Conservation (phyloP, 768 basidiomycete species). For the Tephrocybe sp. region DNA sequence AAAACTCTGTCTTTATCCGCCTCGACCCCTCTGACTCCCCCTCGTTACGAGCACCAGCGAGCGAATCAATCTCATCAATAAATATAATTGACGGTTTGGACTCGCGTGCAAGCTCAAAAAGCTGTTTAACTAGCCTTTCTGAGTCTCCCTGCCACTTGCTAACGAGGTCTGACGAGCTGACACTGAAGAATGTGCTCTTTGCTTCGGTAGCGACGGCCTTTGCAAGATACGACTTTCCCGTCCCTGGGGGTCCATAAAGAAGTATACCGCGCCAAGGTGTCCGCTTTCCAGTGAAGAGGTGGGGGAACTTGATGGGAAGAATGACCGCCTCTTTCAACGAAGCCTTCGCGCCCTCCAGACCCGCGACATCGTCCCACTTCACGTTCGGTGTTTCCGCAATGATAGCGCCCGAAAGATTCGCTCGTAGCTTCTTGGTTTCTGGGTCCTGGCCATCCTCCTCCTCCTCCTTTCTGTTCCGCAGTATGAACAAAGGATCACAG, state of each 20-base stretch:
- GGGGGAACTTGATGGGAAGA: slow-evolving; percentile 98
- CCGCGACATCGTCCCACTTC: slow-evolving; percentile 98
- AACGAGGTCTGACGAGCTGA: slow-evolving; percentile 92
- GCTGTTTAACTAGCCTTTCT: slow-evolving; percentile 91
- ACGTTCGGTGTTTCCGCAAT: slow-evolving; percentile 93
- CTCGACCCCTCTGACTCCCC: slow-evolving; percentile 97
- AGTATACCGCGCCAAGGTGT: slow-evolving; percentile 97
- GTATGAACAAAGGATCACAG: not conserved
- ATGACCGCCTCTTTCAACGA: slow-evolving; percentile 98
- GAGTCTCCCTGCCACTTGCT: slow-evolving; percentile 99
- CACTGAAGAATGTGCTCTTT: slow-evolving; percentile 98
- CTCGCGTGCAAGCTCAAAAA: slow-evolving; percentile 95
- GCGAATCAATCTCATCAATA: slow-evolving; percentile 97
- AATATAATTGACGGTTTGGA: slow-evolving; percentile 98
- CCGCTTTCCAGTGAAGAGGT: slow-evolving; percentile 97
- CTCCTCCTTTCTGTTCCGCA: slow-evolving; percentile 36
- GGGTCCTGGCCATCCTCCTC: slow-evolving; percentile 82
- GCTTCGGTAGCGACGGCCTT: slow-evolving; percentile 99
- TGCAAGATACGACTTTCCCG: slow-evolving; percentile 94
- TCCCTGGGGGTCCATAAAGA: slow-evolving; percentile 96
- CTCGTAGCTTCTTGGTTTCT: slow-evolving; percentile 95
- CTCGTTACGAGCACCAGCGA: slow-evolving; percentile 92
- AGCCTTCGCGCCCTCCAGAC: slow-evolving; percentile 92
- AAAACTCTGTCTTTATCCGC: slow-evolving; percentile 95
- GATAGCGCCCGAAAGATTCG: slow-evolving; percentile 85